These are phyloP conservation scores for Chenopodium suecicum DNA, from an alignment of 148 eudicot genomes.

Conservation along the genomic window DNA sequence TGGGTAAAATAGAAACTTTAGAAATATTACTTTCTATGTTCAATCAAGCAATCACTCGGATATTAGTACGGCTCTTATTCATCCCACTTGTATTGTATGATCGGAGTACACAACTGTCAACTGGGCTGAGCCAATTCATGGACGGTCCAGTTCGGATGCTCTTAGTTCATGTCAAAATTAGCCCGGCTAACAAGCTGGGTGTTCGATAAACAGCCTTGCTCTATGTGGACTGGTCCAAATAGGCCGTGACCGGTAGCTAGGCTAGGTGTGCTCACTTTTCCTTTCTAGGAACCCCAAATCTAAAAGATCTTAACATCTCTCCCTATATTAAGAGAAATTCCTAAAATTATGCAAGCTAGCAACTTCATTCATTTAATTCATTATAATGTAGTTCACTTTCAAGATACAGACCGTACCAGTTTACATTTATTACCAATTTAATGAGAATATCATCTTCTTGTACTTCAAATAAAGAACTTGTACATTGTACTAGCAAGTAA, in stretches of 20 bases:
- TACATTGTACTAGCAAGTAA: no score
- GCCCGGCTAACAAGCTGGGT: not conserved
- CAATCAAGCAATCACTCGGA: no score
- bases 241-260: not conserved
- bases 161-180: not conserved
- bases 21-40: no score
- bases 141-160: not conserved
- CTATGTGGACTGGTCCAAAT: not conserved
- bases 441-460: not conserved
- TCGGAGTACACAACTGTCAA: not conserved
- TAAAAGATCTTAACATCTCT: no score
- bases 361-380: not conserved
- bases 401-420: not conserved
- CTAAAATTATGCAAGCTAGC: not conserved
- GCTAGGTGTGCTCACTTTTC: no score
- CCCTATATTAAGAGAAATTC: no score
- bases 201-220: not conserved
- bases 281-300: no score
- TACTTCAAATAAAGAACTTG: not conserved
- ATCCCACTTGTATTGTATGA: no score
- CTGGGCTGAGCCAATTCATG: not conserved
- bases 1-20: no score
- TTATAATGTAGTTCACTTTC: no score
- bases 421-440: not conserved
- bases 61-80: no score